Conservation (phyloP, 345 rosid genomes). For the Trapa bicornis region DNA sequence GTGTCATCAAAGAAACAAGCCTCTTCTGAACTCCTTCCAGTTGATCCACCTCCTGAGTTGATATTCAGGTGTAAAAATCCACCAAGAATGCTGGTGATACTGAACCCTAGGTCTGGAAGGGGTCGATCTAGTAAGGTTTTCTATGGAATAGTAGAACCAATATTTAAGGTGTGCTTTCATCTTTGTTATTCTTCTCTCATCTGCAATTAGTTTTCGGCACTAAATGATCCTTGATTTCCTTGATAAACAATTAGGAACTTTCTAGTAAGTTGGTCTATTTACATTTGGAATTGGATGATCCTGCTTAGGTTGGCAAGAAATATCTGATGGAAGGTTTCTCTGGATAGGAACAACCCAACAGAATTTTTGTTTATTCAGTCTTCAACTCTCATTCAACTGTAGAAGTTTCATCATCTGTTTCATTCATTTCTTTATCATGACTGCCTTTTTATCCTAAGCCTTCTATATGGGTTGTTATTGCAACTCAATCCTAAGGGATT, state of each 20-base stretch:
- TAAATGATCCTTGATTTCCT: neutral
- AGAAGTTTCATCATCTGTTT: neutral
- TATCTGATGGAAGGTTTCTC: neutral
- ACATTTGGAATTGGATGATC: neutral
- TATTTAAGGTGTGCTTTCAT: conserved; percentile 61
- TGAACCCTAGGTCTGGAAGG: conserved; percentile 87
- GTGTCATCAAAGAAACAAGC: conserved; percentile 80
- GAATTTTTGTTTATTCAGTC: neutral
- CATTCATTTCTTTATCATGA: neutral
- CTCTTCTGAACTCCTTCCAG: conserved; percentile 65
- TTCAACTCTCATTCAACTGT: neutral
- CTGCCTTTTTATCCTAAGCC: neutral
- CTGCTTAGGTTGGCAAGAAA: neutral
- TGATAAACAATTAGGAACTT: neutral
- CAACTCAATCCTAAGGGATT: neutral
- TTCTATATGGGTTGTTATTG: neutral
- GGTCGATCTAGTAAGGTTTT: conserved; percentile 92
- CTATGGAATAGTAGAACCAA: conserved; percentile 73
- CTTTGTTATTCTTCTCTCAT: neutral
- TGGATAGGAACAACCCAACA: neutral
- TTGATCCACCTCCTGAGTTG: conserved; percentile 81
- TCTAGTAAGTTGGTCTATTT: neutral
- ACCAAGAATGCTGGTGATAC: conserved; percentile 86
- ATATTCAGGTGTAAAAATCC: conserved; percentile 84
- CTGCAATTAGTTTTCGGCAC: neutral